A percentile compares a stretch with the other conserved stretches of the same genome.
phyloP scores from a whole-genome alignment of 257 asterid genomes.

The Solanum peruvianum region DNA sequence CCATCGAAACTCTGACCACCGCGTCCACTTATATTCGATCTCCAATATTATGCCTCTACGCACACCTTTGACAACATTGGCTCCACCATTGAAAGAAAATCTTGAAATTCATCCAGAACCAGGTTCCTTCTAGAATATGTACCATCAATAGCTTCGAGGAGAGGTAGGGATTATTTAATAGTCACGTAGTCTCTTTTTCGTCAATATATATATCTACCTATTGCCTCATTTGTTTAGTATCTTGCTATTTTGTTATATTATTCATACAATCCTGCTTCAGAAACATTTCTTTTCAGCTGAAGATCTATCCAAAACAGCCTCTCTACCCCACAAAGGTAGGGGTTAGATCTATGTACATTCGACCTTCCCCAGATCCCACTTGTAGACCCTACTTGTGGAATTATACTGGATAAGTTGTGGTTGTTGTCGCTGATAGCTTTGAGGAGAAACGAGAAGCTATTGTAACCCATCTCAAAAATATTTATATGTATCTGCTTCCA shows the following conservation, averaged over 20 bases:
- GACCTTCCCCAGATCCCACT: background rate
- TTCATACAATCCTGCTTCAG: background rate
- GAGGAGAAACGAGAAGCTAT: background rate
- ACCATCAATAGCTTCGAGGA: background rate
- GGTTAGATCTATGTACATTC: background rate
- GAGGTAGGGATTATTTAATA: background rate
- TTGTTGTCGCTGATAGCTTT: background rate
- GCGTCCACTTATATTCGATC: background rate
- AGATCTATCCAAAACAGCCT: background rate
- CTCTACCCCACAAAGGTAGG: background rate
- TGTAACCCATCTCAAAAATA: background rate
- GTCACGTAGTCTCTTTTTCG: background rate
- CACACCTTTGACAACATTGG: background rate
- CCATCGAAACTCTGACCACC: background rate
- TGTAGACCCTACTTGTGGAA: background rate
- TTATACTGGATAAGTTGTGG: background rate
- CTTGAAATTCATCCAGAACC: background rate
- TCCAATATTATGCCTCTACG: background rate
- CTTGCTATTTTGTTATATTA: background rate
- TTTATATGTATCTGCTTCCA: background rate
- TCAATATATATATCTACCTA: background rate
- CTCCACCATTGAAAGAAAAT: background rate
- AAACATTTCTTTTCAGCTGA: background rate
- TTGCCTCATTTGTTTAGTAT: background rate
- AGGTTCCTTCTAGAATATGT: background rate